Percentiles rank a stretch among this genome's conserved stretches.
Conservation (phyloP, 768 basidiomycete genomes). For the Calocybe indica region DNA sequence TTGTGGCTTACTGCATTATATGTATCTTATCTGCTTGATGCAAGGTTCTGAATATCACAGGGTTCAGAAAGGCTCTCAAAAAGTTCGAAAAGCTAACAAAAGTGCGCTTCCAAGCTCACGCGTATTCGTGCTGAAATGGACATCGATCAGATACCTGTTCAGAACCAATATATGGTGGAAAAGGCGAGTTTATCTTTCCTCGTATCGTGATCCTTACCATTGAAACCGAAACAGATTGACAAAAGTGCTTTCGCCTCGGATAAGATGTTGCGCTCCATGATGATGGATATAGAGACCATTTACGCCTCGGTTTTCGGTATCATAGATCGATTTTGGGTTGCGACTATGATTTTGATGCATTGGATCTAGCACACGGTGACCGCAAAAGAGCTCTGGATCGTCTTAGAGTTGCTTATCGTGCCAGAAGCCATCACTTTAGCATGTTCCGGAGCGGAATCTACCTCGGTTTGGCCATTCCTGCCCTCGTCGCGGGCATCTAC, state of each 20-base stretch:
- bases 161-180: constrained; percentile 76
- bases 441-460: constrained; percentile 70
- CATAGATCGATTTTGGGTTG: constrained; percentile 9
- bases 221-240: constrained; percentile 44
- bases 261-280: constrained; percentile 54
- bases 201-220: not conserved
- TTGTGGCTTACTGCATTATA: not conserved
- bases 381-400: constrained; percentile 67
- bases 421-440: constrained; percentile 62
- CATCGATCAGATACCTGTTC: constrained; percentile 52
- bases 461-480: constrained; percentile 70
- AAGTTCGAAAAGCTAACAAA: constrained; percentile 81
- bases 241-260: constrained; percentile 63
- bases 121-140: not conserved
- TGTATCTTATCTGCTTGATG: not conserved
- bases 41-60: constrained; percentile 82
- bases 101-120: constrained; percentile 24
- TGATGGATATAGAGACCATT: constrained; percentile 69
- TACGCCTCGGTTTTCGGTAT: constrained; percentile 71
- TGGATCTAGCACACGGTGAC: constrained; percentile 51
- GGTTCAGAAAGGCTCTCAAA: constrained; percentile 82
- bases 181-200: constrained; percentile 37
- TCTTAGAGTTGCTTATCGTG: constrained; percentile 47
- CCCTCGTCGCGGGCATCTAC: constrained; percentile 56
- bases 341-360: too few relatives aligned